Evolutionary conservation across 306 rosid genomes (phyloP).

Genomic region (Acacia crassicarpa): DNA sequence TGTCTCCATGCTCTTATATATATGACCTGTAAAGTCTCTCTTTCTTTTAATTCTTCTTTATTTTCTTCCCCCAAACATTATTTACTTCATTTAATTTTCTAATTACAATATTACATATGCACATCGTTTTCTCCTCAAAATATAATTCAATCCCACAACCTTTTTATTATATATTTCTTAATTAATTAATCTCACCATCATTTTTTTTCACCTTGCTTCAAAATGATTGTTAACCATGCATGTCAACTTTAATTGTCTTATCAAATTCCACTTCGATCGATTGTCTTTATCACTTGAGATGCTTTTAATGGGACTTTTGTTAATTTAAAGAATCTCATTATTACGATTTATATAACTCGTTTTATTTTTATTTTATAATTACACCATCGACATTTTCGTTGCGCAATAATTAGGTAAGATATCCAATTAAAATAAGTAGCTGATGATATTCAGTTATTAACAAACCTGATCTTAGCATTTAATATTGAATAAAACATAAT

Average conservation of each 20-base stretch:
- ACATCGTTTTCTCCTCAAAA: neutral
- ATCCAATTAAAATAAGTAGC: neutral
- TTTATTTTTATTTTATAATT: neutral
- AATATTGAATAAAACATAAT: neutral
- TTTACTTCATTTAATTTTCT: slow-evolving; percentile 17
- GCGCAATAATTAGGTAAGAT: neutral
- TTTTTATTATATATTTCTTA: too few relatives aligned
- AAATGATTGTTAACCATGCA: neutral
- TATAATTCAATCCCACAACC: neutral
- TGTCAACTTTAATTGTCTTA: neutral
- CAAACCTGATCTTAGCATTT: neutral
- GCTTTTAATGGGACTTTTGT: neutral
- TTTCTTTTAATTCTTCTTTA: neutral
- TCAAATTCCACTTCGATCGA: neutral
- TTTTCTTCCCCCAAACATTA: neutral
- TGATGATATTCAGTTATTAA: neutral
- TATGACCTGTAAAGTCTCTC: slow-evolving; percentile 43
- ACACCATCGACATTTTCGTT: neutral
- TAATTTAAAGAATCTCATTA: neutral
- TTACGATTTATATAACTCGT: neutral
- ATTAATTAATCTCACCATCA: neutral
- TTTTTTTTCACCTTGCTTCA: neutral
- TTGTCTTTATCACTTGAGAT: neutral
- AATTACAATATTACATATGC: neutral
- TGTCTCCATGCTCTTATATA: slow-evolving; percentile 22